These are phyloP conservation scores for Pachyrhizus erosus DNA, from an alignment of 306 rosid species.

Conservation along the genomic window DNA sequence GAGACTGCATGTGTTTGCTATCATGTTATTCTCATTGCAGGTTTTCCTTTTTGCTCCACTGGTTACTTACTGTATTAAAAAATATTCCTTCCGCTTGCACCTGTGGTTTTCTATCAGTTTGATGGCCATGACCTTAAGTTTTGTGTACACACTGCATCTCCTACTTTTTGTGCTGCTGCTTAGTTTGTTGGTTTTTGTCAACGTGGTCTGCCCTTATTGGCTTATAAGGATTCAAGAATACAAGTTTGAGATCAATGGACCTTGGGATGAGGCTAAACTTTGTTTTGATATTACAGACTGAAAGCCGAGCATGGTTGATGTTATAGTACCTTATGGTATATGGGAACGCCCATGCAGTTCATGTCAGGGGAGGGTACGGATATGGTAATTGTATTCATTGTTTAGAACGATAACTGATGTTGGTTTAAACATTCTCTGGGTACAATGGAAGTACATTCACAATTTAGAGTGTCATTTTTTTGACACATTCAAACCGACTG, in stretches of 20 bases:
- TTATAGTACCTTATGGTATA: not conserved
- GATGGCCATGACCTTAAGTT: constrained; percentile 62
- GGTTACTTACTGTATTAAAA: constrained; percentile 77
- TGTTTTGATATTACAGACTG: constrained; percentile 89
- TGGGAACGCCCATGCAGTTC: not conserved
- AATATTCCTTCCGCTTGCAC: constrained; percentile 72
- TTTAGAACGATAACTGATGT: not conserved
- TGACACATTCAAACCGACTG: not conserved
- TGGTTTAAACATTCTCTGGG: constrained; percentile 9
- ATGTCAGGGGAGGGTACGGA: not conserved
- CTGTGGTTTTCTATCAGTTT: constrained; percentile 71
- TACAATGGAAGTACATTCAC: constrained; percentile 6
- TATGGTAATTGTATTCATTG: constrained; percentile 9
- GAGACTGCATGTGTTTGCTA: constrained; percentile 78
- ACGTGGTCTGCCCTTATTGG: constrained; percentile 86
- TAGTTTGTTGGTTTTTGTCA: constrained; percentile 76
- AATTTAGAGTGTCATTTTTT: not conserved
- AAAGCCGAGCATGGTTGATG: constrained; percentile 27
- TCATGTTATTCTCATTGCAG: constrained; percentile 86
- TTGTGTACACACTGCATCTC: constrained; percentile 65
- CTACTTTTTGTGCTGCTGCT: constrained; percentile 67
- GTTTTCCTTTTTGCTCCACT: constrained; percentile 93
- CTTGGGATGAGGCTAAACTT: constrained; percentile 99
- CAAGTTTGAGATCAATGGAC: constrained; percentile 93
- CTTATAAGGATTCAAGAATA: constrained; percentile 88